Conservation (phyloP, 2,329 filamentous ascomycete genomes). For the Aureobasidium sp. region DNA sequence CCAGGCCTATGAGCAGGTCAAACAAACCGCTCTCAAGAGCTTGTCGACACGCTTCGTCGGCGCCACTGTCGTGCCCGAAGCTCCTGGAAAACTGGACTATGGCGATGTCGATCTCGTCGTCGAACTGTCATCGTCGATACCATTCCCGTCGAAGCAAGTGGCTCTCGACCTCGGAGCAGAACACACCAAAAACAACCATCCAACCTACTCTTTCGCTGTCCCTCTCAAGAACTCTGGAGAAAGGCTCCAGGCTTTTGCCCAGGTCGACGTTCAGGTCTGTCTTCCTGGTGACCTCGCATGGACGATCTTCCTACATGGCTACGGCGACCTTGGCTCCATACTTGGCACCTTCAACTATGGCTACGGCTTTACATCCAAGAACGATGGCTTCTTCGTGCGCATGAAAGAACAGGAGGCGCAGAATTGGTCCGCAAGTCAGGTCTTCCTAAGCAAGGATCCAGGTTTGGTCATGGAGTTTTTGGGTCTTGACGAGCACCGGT, state of each 20-base stretch:
- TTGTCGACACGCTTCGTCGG: constrained; percentile 39
- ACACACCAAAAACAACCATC: background rate
- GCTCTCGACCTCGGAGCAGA: constrained; percentile 13
- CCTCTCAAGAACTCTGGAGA: constrained; percentile 44
- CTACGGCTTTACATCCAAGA: constrained; percentile 59
- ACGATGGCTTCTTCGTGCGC: constrained; percentile 54
- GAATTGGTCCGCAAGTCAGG: constrained; percentile 43
- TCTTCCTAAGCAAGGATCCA: constrained; percentile 54
- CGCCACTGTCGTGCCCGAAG: constrained; percentile 56
- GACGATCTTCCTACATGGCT: constrained; percentile 58
- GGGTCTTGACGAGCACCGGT: constrained; percentile 45
- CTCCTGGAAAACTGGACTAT: constrained; percentile 56
- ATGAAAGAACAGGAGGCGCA: constrained; percentile 57
- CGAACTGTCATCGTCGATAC: constrained; percentile 17
- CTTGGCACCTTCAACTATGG: constrained; percentile 50
- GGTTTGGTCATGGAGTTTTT: constrained; percentile 52
- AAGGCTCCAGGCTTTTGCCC: constrained; percentile 35
- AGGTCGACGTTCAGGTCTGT: constrained; percentile 59
- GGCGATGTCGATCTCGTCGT: constrained; percentile 70
- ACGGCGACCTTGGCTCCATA: constrained; percentile 63
- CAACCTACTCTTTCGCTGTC: constrained; percentile 25
- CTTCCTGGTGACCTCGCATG: constrained; percentile 42
- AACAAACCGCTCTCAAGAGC: constrained; percentile 33
- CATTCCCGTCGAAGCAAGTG: constrained; percentile 15
- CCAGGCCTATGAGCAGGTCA: constrained; percentile 47